Base-by-base conservation (phyloP, 805 yeast species). In the Saccharomycopsis javanensis region DNA sequence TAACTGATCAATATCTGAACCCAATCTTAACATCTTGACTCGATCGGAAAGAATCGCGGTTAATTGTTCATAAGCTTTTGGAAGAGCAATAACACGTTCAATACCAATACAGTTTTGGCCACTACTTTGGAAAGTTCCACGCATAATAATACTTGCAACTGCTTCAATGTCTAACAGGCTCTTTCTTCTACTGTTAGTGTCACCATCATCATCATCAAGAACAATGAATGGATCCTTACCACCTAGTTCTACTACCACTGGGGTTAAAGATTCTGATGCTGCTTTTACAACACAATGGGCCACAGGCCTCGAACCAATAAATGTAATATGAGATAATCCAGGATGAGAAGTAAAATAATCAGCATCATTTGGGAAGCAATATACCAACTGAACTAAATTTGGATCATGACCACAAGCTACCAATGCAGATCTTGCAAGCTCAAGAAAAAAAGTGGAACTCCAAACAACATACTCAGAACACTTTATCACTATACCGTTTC, bases 51-150 rank as follows among this genome's bases (percentile, higher is more conserved):
- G 73, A 8, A 81, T 78, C 0, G 72, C 71, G 1, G 85, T 83
- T 46, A 94, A 71, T 48, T 71, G 65, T 23, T 81, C 84, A 70
- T 94, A 91, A 28, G 82, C 80, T 46, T 74, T 73, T 4, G 86
- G 86, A 50, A 88, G 76, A 37, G 91, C 89, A 61, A 94, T 85
- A 5, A 94, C 95, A 58, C 99, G 78, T 72, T 94, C 99, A 56
- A 94, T 87, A 38, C 99, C 98, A 66, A 94, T 94, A 73, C 99
- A 94, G 68, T 94, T 94, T 72, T 94, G 99, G 11, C 99, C 99
- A 0, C 96, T 87, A 55, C 96, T 86, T 72, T 94, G 99, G 74
- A 92, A 94, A 0, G 96, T 85, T 35, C 99, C 99, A 66, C 99
- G 79, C 85, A 94, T 79, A 42, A 94, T 78, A 27, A 90, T 82